Evolutionary conservation across 352 stramenopile genomes (phyloP).

Genomic region (Pythium diclinum): DNA sequence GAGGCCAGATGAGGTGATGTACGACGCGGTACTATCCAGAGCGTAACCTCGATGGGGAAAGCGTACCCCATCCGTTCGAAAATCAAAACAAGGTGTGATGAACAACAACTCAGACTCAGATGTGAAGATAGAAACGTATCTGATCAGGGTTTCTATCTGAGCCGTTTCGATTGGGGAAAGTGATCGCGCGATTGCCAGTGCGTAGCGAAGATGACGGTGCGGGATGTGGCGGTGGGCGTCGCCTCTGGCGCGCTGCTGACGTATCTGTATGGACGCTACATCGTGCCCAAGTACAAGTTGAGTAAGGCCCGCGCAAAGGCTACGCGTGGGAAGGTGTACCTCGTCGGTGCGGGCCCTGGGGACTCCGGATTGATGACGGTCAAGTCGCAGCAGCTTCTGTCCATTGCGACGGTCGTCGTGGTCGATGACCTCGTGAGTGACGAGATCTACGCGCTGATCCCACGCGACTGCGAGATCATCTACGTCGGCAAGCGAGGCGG

Average conservation of each 20-base stretch:
- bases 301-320: constrained; percentile 26
- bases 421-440: constrained; percentile 62
- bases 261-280: constrained; percentile 32
- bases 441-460: constrained; percentile 53
- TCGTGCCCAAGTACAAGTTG: constrained; percentile 31
- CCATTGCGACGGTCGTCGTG: constrained; percentile 52
- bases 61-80: background rate
- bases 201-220: constrained; percentile 27
- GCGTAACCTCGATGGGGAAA: background rate
- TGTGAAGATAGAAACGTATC: background rate
- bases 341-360: constrained; percentile 59
- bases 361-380: constrained; percentile 58
- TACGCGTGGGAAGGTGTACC: constrained; percentile 46
- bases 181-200: background rate
- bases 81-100: constrained; percentile 15
- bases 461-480: constrained; percentile 53
- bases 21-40: constrained; percentile 8
- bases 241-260: constrained; percentile 42
- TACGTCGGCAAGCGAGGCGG: constrained; percentile 70
- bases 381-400: constrained; percentile 43
- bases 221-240: constrained; percentile 46
- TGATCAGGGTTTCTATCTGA: background rate
- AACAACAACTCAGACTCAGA: background rate
- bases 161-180: background rate
- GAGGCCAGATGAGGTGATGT: constrained; percentile 1